Percentiles rank a stretch among this genome's conserved stretches.
Conservation (phyloP, 495 filamentous ascomycete species). For the Chaetomium fimeti region DNA sequence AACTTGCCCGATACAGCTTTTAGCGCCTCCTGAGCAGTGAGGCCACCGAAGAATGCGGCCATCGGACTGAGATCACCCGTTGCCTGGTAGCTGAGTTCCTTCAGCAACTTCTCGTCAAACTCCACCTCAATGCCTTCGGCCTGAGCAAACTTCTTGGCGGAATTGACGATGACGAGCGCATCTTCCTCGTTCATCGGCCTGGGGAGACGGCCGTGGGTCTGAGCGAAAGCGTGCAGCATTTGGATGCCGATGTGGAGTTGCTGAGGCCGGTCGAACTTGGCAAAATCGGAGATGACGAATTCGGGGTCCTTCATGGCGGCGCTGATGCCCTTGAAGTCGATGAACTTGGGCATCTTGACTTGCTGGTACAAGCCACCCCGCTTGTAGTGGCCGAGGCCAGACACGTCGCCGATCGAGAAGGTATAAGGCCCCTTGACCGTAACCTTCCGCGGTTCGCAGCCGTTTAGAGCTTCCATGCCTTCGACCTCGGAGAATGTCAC, state of each 20-base stretch:
- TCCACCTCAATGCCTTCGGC: slow-evolving; percentile 72
- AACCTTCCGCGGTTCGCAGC: slow-evolving; percentile 77
- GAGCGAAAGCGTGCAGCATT: slow-evolving; percentile 79
- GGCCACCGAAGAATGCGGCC: slow-evolving; percentile 92
- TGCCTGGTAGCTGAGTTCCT: slow-evolving; percentile 95
- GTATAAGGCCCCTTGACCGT: slow-evolving; percentile 95
- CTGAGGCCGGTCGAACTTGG: slow-evolving; percentile 91
- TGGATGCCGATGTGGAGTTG: slow-evolving; percentile 93
- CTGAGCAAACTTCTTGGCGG: slow-evolving; percentile 66
- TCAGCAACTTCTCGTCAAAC: slow-evolving; percentile 87
- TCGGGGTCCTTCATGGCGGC: slow-evolving; percentile 81
- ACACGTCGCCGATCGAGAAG: slow-evolving; percentile 94
- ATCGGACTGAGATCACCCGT: slow-evolving; percentile 85
- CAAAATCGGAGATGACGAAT: slow-evolving; percentile 87
- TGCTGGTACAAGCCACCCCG: slow-evolving; percentile 87
- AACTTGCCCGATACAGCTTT: slow-evolving; percentile 99
- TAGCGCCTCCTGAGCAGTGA: slow-evolving; percentile 92
- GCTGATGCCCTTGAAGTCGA: slow-evolving; percentile 81
- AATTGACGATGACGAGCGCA: slow-evolving; percentile 70
- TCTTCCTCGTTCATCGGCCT: slow-evolving; percentile 80
- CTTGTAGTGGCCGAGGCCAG: slow-evolving; percentile 77
- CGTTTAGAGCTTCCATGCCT: slow-evolving; percentile 89
- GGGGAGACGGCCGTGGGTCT: slow-evolving; percentile 70
- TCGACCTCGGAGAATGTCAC: slow-evolving; percentile 92
- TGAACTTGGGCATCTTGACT: slow-evolving; percentile 94